Percentiles rank a stretch among this genome's conserved stretches.
Evolutionary conservation across 2,329 filamentous ascomycete genomes (phyloP).

Genomic region (Capronia coronata): DNA sequence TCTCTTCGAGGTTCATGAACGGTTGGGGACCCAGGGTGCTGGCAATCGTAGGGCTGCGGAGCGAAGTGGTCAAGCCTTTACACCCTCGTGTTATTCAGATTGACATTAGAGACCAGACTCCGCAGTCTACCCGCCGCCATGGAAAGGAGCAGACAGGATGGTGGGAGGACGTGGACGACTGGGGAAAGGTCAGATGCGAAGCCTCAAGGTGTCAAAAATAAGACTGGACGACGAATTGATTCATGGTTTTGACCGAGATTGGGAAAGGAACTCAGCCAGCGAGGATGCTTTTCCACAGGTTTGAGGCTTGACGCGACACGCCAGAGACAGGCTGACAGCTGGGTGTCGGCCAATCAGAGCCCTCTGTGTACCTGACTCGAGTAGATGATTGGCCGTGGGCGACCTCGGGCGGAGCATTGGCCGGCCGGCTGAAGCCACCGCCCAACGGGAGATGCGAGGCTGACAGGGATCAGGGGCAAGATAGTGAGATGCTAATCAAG

Average conservation of each 20-base stretch:
- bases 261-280: slow-evolving; percentile 9
- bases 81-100: slow-evolving; percentile 3
- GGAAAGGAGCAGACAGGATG: neutral
- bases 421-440: neutral
- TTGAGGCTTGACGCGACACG: slow-evolving; percentile 14
- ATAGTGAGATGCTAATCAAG: neutral
- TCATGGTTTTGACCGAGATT: slow-evolving; percentile 13
- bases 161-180: neutral
- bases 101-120: slow-evolving; percentile 8
- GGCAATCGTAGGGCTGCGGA: slow-evolving; percentile 5
- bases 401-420: neutral
- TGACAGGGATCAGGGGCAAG: neutral
- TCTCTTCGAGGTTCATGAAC: slow-evolving; percentile 27
- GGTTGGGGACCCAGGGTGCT: slow-evolving; percentile 9
- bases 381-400: neutral
- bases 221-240: slow-evolving; percentile 7
- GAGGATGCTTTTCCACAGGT: neutral
- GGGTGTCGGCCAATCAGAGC: neutral
- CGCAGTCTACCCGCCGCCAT: slow-evolving; percentile 16
- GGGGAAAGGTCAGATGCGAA: slow-evolving; percentile 3
- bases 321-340: slow-evolving; percentile 1
- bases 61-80: slow-evolving; percentile 6
- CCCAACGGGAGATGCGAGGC: neutral
- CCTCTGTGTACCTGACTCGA: neutral
- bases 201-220: slow-evolving; percentile 19